These are phyloP conservation scores for Sphaerostilbella broomeana DNA, from an alignment of 2,329 filamentous ascomycete genomes.

Conservation along the genomic window DNA sequence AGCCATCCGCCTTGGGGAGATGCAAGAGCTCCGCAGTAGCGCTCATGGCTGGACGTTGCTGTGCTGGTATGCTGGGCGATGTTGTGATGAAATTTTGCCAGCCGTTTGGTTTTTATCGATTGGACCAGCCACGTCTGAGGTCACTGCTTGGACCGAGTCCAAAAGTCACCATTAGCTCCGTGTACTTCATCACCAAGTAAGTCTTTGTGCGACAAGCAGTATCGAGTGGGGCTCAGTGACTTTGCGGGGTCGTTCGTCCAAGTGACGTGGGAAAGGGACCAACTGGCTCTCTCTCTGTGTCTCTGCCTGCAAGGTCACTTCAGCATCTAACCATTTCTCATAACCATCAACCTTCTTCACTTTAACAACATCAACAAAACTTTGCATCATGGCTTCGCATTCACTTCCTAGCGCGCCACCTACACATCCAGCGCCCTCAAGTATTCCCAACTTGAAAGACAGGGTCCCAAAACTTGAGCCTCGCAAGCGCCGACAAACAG, in stretches of 20 bases:
- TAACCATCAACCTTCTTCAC: constrained; percentile 3
- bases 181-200: no score
- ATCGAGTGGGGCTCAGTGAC: no score
- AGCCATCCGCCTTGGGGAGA: constrained; percentile 70
- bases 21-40: constrained; percentile 44
- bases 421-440: constrained; percentile 12
- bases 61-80: not conserved
- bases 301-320: no score
- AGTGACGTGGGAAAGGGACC: no score
- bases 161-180: no score
- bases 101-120: no score
- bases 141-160: no score
- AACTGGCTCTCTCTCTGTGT: no score
- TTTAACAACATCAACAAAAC: constrained; percentile 11
- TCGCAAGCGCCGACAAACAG: constrained; percentile 46
- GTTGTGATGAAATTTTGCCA: not conserved
- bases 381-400: constrained; percentile 22
- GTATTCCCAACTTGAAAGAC: constrained; percentile 37
- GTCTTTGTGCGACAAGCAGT: no score
- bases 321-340: not conserved
- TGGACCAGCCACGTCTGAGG: no score
- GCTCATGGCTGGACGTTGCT: constrained; percentile 33
- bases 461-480: constrained; percentile 63
- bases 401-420: constrained; percentile 13
- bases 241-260: no score